These are phyloP conservation scores for Tetrahymena thermophila DNA, from an alignment of 73 alveolate genomes.

Conservation along the genomic window DNA sequence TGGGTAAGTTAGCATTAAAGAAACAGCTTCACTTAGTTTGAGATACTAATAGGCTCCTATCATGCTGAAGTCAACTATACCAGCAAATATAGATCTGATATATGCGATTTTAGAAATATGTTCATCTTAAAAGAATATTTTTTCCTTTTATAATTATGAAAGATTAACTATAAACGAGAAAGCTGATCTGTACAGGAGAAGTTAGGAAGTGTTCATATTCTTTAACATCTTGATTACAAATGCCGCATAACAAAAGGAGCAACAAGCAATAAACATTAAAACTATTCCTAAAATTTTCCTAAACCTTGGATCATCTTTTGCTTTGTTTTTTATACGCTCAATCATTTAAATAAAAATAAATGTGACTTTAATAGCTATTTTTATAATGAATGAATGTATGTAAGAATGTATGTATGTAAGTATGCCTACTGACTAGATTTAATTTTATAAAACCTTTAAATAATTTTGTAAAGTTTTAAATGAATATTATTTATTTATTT, in stretches of 20 bases:
- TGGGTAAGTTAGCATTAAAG: not conserved
- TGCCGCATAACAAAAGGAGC: not conserved
- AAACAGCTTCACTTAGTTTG: not conserved
- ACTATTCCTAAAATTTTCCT: not conserved
- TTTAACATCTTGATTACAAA: not conserved
- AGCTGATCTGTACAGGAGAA: not conserved
- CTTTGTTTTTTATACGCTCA: not conserved
- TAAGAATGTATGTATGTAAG: too few relatives aligned
- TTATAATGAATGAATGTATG: too few relatives aligned
- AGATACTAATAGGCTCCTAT: not conserved
- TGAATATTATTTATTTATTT: not conserved
- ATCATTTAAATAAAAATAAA: not conserved
- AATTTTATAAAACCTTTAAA: not conserved
- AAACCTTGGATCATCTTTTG: not conserved
- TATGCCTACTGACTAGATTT: not conserved
- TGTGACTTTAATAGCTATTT: too few relatives aligned
- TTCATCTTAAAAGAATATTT: not conserved
- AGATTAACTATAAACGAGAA: not conserved
- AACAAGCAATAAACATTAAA: not conserved
- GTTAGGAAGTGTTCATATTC: not conserved
- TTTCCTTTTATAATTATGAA: not conserved
- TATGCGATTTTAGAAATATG: not conserved
- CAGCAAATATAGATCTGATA: not conserved
- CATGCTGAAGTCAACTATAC: not conserved
- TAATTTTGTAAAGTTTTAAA: not conserved